Conservation (phyloP, 2,329 filamentous ascomycete genomes). For the Colletotrichum echinochloae region DNA sequence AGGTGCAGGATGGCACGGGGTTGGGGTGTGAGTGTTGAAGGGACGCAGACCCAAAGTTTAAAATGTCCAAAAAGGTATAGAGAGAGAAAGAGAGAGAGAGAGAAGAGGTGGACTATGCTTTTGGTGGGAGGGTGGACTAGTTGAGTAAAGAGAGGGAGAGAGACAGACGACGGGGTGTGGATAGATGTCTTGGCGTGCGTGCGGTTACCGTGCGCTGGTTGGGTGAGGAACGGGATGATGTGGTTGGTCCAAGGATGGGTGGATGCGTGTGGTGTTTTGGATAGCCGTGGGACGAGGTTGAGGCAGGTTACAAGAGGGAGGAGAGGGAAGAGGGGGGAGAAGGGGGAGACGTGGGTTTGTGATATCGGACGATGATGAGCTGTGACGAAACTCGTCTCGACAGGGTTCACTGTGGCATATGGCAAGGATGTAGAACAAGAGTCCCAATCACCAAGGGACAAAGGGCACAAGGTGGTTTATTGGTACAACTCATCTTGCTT, state of each 20-base stretch:
- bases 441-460: too few species aligned
- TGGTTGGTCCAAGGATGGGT: not conserved
- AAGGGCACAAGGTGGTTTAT: not conserved
- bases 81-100: not conserved
- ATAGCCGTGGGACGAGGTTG: slow-evolving; percentile 28
- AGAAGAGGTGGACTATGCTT: not conserved
- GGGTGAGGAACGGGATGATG: slow-evolving; percentile 2
- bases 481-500: too few species aligned
- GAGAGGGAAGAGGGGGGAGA: not conserved
- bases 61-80: not conserved
- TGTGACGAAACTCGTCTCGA: slow-evolving; percentile 40
- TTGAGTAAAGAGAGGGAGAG: not conserved
- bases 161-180: not conserved
- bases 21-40: not conserved
- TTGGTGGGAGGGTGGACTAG: too few species aligned
- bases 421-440: too few species aligned
- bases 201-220: slow-evolving; percentile 23
- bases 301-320: slow-evolving; percentile 12
- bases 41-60: slow-evolving; percentile 1
- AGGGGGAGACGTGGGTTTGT: slow-evolving; percentile 14
- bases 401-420: slow-evolving; percentile 5
- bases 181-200: slow-evolving; percentile 34
- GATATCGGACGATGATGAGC: slow-evolving; percentile 39
- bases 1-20: not conserved
- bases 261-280: slow-evolving; percentile 9